phyloP scores from a whole-genome alignment of 75 land plant genomes.

The Picea sitchensis region DNA sequence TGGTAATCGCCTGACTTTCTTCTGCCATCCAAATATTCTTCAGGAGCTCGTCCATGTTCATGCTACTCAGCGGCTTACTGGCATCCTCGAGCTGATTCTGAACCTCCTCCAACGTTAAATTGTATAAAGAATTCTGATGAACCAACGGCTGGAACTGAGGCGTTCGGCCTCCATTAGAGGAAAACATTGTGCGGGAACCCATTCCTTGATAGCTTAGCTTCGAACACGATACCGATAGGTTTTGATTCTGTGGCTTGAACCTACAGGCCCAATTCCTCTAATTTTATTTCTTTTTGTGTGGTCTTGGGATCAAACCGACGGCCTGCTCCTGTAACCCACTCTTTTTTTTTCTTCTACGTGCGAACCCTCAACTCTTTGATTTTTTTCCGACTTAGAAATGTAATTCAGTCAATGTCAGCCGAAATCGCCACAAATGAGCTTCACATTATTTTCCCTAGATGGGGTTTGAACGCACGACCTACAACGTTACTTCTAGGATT shows the following conservation, averaged over 20 bases:
- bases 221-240: no score
- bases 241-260: no score
- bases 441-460: background rate
- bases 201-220: background rate
- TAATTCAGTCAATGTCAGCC: no score
- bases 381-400: no score
- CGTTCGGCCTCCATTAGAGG: conserved; percentile 20
- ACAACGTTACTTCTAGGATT: background rate
- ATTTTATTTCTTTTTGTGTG: no score
- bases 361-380: no score
- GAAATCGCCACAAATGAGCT: no score
- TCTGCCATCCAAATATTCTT: conserved; percentile 66
- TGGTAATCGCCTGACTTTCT: conserved; percentile 49
- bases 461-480: background rate
- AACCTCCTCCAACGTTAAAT: conserved; percentile 12
- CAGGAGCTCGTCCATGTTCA: conserved; percentile 83
- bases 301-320: background rate
- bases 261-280: no score
- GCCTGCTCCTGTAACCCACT: background rate
- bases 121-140: background rate
- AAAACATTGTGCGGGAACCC: conserved; percentile 30
- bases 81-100: conserved; percentile 50
- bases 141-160: conserved; percentile 23
- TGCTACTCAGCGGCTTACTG: conserved; percentile 69
- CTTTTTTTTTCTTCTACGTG: no score